phyloP scores from a whole-genome alignment of 306 rosid genomes.

The Cicer judaicum region DNA sequence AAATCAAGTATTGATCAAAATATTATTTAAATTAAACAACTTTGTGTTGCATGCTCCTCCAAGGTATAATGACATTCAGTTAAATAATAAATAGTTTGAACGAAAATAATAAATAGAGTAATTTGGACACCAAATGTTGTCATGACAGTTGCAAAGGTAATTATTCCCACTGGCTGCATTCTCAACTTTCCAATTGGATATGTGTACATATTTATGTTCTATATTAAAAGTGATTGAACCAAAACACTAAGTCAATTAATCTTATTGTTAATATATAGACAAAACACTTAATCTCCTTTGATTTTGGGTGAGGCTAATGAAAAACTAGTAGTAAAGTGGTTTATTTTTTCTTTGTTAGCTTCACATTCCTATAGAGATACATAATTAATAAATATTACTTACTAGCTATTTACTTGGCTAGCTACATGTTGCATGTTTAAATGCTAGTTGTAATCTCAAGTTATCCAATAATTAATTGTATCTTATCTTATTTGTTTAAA shows the following conservation, averaged over 20 bases:
- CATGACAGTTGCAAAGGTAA: conserved; percentile 88
- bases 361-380: too few species aligned
- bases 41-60: conserved; percentile 1
- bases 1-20: neutral
- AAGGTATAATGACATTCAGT: neutral
- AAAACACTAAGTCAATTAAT: conserved; percentile 26
- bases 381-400: too few species aligned
- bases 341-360: too few species aligned
- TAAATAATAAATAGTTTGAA: neutral
- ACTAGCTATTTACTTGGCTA: too few species aligned
- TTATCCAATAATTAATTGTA: too few species aligned
- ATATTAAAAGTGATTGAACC: conserved; percentile 91
- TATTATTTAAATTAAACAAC: conserved; percentile 11
- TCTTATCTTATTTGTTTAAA: too few species aligned
- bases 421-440: too few species aligned
- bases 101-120: conserved; percentile 24
- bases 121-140: conserved; percentile 67
- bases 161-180: conserved; percentile 87
- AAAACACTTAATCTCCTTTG: too few species aligned
- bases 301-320: too few species aligned
- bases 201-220: conserved; percentile 67
- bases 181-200: conserved; percentile 67
- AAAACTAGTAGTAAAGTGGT: too few species aligned
- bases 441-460: too few species aligned
- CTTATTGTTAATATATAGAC: too few species aligned